These are phyloP conservation scores for Stentor roeselii DNA, from an alignment of 73 alveolate species.

Conservation along the genomic window DNA sequence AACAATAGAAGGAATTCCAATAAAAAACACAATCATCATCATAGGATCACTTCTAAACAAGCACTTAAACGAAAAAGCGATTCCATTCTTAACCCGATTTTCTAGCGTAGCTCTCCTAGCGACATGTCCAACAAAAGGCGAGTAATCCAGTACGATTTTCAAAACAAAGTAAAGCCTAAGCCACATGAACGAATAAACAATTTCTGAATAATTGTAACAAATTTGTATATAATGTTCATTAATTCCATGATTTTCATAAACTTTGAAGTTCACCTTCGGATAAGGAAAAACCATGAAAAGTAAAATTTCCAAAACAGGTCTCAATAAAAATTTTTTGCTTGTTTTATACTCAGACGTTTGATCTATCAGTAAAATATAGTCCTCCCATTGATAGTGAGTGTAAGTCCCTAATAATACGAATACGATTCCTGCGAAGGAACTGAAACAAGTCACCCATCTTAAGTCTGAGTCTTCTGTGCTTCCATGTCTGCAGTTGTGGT, in stretches of 20 bases:
- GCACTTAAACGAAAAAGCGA: not conserved
- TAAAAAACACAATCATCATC: not conserved
- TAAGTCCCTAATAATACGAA: not conserved
- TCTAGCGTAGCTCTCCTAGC: not conserved
- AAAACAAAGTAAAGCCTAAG: not conserved
- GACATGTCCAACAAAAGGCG: not conserved
- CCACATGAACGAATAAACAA: not conserved
- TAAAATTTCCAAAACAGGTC: not conserved
- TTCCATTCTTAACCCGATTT: not conserved
- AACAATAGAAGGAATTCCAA: slow-evolving; percentile 11
- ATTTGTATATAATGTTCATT: not conserved
- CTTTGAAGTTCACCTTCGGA: not conserved
- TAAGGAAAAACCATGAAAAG: slow-evolving; percentile 18
- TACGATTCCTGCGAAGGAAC: not conserved
- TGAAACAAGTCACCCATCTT: not conserved
- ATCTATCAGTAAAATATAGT: not conserved
- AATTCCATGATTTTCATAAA: not conserved
- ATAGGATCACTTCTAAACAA: not conserved
- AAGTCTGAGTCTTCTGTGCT: not conserved
- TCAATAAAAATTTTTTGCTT: not conserved
- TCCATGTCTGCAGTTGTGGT: not conserved
- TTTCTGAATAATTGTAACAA: not conserved
- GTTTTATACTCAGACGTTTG: not conserved
- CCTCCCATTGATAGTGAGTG: slow-evolving; percentile 12
- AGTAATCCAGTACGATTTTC: not conserved